A percentile compares a stretch with the other conserved stretches of the same genome.
Evolutionary conservation across 768 basidiomycete species (phyloP).

Genomic region (Pholiota conissans): DNA sequence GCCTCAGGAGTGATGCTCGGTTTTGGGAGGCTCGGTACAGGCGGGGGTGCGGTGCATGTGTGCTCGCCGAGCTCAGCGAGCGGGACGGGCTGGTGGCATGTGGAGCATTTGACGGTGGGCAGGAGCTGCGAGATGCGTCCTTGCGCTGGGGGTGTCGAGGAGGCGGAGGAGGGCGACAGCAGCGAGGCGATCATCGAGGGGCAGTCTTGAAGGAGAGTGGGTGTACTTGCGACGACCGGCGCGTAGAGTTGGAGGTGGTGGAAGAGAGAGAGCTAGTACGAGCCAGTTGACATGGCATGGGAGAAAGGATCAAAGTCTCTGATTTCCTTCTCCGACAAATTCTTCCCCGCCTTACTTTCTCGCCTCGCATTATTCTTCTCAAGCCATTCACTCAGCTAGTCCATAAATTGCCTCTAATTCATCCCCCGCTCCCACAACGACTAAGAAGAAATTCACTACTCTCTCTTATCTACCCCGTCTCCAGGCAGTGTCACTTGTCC

Average conservation of each 20-base stretch:
- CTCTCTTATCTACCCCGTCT: neutral
- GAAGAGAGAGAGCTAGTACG: neutral
- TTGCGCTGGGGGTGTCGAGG: slow-evolving; percentile 28
- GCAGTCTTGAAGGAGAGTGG: slow-evolving; percentile 6
- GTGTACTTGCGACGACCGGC: slow-evolving; percentile 18
- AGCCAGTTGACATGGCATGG: slow-evolving; percentile 12
- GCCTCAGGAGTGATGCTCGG: slow-evolving; percentile 40
- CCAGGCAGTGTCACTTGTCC: no score
- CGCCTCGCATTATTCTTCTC: neutral
- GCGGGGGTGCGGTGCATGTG: slow-evolving; percentile 56
- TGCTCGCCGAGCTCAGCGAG: slow-evolving; percentile 78
- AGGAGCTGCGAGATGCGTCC: slow-evolving; percentile 71
- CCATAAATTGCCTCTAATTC: no score
- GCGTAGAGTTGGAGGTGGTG: slow-evolving; percentile 12
- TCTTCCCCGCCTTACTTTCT: neutral
- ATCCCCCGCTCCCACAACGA: neutral
- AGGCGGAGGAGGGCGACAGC: slow-evolving; percentile 16
- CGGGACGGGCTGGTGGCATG: slow-evolving; percentile 68
- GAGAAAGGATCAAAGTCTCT: slow-evolving; percentile 2
- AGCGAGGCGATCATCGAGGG: slow-evolving; percentile 19
- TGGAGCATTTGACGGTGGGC: slow-evolving; percentile 85
- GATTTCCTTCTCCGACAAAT: slow-evolving; percentile 3
- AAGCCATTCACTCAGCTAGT: no score
- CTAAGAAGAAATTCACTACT: neutral
- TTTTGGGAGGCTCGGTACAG: slow-evolving; percentile 41